Percentiles rank a stretch among this genome's conserved stretches.
Evolutionary conservation across 345 rosid species (phyloP).

Genomic region (Moringa oleifera): DNA sequence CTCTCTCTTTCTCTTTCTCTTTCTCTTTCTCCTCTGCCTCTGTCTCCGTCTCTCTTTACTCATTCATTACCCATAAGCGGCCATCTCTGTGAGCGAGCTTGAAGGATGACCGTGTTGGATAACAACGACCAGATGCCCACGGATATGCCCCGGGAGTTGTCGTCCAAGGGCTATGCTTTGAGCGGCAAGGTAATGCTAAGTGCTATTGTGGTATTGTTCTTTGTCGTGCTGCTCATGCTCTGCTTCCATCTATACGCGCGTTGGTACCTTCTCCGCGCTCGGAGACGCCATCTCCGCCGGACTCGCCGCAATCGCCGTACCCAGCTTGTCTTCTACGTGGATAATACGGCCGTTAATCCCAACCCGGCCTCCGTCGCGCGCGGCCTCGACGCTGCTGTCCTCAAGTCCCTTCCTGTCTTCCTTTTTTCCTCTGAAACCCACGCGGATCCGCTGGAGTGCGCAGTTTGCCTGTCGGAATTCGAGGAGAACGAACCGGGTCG

Average conservation of each 20-base stretch:
- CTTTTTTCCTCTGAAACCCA: slow-evolving; percentile 36
- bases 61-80: not conserved
- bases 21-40: not conserved
- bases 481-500: slow-evolving; percentile 78
- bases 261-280: slow-evolving; percentile 70
- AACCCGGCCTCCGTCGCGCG: slow-evolving; percentile 18
- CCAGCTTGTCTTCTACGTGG: slow-evolving; percentile 50
- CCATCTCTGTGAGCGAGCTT: too few species aligned
- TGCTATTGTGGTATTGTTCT: slow-evolving; percentile 61
- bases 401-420: slow-evolving; percentile 67
- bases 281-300: slow-evolving; percentile 45
- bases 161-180: slow-evolving; percentile 34
- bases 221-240: slow-evolving; percentile 59
- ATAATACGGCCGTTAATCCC: slow-evolving; percentile 21
- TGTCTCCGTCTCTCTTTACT: not conserved
- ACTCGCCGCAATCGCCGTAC: slow-evolving; percentile 35
- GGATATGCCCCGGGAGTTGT: slow-evolving; percentile 1
- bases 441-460: slow-evolving; percentile 56
- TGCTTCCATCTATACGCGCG: slow-evolving; percentile 87
- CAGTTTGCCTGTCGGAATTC: slow-evolving; percentile 83
- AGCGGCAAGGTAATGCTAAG: slow-evolving; percentile 72
- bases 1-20: not conserved
- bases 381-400: slow-evolving; percentile 55
- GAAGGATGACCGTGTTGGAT: too few species aligned
- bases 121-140: slow-evolving; percentile 3